phyloP scores from a whole-genome alignment of 345 rosid genomes.

The Trapa incisa region DNA sequence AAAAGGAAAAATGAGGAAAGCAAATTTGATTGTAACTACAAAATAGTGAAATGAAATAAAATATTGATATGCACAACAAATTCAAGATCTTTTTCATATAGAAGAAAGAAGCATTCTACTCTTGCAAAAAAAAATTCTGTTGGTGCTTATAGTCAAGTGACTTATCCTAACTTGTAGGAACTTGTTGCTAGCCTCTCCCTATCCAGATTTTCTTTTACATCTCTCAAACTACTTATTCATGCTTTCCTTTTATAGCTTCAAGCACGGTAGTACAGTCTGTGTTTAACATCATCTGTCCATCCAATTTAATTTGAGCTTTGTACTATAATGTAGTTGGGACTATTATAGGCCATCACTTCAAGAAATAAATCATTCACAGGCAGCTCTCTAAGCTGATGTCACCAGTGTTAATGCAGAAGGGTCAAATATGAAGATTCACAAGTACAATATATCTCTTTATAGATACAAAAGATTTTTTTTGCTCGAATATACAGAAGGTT shows the following conservation, averaged over 20 bases:
- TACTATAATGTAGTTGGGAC: neutral
- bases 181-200: neutral
- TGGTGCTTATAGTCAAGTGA: neutral
- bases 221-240: neutral
- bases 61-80: neutral
- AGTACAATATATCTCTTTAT: neutral
- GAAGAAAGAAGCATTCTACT: neutral
- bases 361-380: neutral
- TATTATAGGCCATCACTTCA: neutral
- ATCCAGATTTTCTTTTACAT: neutral
- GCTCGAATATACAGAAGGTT: neutral
- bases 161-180: neutral
- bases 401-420: neutral
- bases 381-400: neutral
- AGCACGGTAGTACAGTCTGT: neutral
- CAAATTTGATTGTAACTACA: neutral
- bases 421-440: neutral
- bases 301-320: neutral
- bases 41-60: neutral
- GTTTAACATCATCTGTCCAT: neutral
- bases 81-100: neutral
- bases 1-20: constrained; percentile 5
- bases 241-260: neutral
- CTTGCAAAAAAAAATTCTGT: neutral
- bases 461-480: neutral